A percentile compares a stretch with the other conserved stretches of the same genome.
Conservation (phyloP, 495 filamentous ascomycete genomes). For the Hyaloscypha variabilis region DNA sequence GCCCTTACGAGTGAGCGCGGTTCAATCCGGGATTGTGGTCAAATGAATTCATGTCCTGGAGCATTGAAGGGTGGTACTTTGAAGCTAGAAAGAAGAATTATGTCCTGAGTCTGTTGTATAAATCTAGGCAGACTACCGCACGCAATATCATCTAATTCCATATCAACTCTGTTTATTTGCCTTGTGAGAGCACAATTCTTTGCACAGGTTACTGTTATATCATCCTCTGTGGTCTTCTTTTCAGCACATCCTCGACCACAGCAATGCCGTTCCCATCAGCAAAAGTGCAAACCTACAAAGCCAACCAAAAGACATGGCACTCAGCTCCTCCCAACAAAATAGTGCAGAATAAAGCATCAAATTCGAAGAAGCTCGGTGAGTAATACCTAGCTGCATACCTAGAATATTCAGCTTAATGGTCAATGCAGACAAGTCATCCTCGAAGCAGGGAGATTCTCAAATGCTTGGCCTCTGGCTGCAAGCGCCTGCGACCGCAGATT, state of each 20-base stretch:
- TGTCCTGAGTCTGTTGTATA: neutral
- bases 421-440: slow-evolving; percentile 1
- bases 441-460: neutral
- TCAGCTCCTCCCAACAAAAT: neutral
- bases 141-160: neutral
- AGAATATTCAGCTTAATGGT: neutral
- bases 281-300: neutral
- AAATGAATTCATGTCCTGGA: neutral
- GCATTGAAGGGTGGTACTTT: neutral
- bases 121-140: neutral
- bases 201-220: neutral
- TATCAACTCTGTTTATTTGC: neutral
- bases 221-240: neutral
- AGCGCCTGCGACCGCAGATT: slow-evolving; percentile 10
- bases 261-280: neutral
- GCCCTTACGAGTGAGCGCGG: too few relatives aligned
- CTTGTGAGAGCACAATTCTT: neutral
- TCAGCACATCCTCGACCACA: neutral
- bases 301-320: neutral
- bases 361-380: slow-evolving; percentile 1
- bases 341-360: neutral
- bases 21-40: neutral
- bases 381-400: slow-evolving; percentile 3
- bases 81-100: neutral
- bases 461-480: slow-evolving; percentile 15